phyloP scores from a whole-genome alignment of 352 stramenopile species.

The Globisporangium megalacanthum region DNA sequence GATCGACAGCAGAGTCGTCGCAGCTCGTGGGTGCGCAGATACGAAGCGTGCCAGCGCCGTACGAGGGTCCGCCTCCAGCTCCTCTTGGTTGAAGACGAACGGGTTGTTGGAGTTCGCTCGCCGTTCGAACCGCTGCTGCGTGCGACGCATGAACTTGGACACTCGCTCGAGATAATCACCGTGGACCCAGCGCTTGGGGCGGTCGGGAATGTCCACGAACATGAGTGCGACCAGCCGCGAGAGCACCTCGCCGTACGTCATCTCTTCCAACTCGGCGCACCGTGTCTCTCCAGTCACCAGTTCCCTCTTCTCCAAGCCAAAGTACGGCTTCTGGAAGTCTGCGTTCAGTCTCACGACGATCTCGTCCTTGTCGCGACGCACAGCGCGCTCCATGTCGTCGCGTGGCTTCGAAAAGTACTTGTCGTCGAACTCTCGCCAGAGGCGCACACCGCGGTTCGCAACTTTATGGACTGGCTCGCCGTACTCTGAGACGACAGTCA shows the following conservation, averaged over 20 bases:
- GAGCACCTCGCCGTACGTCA: slow-evolving; percentile 83
- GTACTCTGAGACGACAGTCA: slow-evolving; percentile 82
- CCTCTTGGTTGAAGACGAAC: slow-evolving; percentile 34
- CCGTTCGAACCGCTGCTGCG: slow-evolving; percentile 58
- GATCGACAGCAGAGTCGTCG: slow-evolving; percentile 59
- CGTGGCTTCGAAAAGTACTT: slow-evolving; percentile 81
- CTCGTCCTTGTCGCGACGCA: slow-evolving; percentile 64
- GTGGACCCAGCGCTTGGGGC: slow-evolving; percentile 74
- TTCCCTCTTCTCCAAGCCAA: slow-evolving; percentile 51
- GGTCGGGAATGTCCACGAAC: slow-evolving; percentile 48
- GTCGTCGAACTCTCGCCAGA: slow-evolving; percentile 83
- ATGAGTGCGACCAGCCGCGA: slow-evolving; percentile 73
- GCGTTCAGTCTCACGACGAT: slow-evolving; percentile 80
- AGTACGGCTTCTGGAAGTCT: slow-evolving; percentile 90
- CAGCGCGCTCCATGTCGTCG: slow-evolving; percentile 59
- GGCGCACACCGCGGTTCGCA: slow-evolving; percentile 61
- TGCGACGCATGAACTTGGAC: slow-evolving; percentile 63
- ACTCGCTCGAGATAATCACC: slow-evolving; percentile 64
- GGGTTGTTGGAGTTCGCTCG: slow-evolving; percentile 9
- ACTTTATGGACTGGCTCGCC: slow-evolving; percentile 86
- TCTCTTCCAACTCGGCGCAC: slow-evolving; percentile 66
- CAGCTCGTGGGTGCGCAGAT: slow-evolving; percentile 40
- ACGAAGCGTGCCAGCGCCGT: slow-evolving; percentile 41
- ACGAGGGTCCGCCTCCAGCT: slow-evolving; percentile 37
- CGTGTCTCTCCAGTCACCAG: slow-evolving; percentile 26